phyloP scores from a whole-genome alignment of 306 rosid species.

The Lathyrus oleraceus region DNA sequence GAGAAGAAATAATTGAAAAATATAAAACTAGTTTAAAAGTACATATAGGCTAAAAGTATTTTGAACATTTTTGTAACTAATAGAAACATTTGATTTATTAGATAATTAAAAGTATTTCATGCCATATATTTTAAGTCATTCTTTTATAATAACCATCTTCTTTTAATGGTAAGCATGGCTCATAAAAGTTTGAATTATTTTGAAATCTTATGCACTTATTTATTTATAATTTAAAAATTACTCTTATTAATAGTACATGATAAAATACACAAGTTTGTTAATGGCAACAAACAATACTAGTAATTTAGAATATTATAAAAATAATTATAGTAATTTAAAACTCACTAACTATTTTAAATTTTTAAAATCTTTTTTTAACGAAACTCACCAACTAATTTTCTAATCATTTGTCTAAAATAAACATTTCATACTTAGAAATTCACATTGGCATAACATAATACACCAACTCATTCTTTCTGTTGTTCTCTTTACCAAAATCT shows the following conservation, averaged over 20 bases:
- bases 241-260: background rate
- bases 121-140: no score
- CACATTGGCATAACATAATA: slow-evolving; percentile 42
- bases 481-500: slow-evolving; percentile 34
- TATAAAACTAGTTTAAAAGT: no score
- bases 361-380: background rate
- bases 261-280: background rate
- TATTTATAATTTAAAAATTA: no score
- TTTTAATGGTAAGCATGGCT: no score
- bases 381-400: slow-evolving; percentile 21
- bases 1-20: no score
- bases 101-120: no score
- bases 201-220: no score
- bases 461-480: slow-evolving; percentile 32
- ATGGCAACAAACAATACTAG: background rate
- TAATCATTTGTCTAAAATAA: slow-evolving; percentile 44
- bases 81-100: no score
- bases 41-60: no score
- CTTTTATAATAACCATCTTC: no score
- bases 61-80: no score
- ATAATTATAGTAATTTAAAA: slow-evolving; percentile 10
- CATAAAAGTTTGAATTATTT: no score
- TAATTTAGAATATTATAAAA: background rate
- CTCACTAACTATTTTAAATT: background rate
- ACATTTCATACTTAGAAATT: slow-evolving; percentile 34